Conservation (phyloP, 768 basidiomycete species). For the Termitomyces sp. region DNA sequence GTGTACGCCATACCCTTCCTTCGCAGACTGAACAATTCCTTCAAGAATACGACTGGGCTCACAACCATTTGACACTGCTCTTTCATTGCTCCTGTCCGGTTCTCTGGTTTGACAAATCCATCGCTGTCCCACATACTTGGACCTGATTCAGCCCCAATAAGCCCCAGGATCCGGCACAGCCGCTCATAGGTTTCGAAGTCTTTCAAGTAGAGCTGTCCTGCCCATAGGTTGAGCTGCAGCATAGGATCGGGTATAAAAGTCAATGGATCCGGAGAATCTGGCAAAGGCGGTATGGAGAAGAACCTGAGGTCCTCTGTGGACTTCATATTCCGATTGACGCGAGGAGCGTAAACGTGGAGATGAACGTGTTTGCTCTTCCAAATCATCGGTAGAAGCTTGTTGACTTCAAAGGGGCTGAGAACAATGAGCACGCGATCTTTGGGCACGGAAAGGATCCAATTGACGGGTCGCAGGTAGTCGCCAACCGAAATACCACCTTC, state of each 20-base stretch:
- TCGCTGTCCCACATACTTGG: constrained; percentile 21
- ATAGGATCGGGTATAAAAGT: neutral
- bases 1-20: constrained; percentile 37
- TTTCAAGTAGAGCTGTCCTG: constrained; percentile 4
- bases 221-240: constrained; percentile 1
- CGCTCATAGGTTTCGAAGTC: neutral
- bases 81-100: constrained; percentile 17
- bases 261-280: neutral
- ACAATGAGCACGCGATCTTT: neutral
- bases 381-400: neutral
- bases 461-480: neutral
- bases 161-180: constrained; percentile 18
- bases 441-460: neutral
- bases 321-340: neutral
- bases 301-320: constrained; percentile 23
- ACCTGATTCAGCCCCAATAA: constrained; percentile 21
- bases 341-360: neutral
- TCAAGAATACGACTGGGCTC: constrained; percentile 38
- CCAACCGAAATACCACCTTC: neutral
- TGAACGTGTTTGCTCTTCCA: neutral
- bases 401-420: neutral
- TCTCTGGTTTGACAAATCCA: constrained; percentile 29
- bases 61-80: constrained; percentile 28
- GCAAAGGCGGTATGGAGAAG: neutral
- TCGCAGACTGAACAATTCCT: constrained; percentile 31